Base-by-base conservation (phyloP, 148 eudicot species). In the Diospyros kaki region DNA sequence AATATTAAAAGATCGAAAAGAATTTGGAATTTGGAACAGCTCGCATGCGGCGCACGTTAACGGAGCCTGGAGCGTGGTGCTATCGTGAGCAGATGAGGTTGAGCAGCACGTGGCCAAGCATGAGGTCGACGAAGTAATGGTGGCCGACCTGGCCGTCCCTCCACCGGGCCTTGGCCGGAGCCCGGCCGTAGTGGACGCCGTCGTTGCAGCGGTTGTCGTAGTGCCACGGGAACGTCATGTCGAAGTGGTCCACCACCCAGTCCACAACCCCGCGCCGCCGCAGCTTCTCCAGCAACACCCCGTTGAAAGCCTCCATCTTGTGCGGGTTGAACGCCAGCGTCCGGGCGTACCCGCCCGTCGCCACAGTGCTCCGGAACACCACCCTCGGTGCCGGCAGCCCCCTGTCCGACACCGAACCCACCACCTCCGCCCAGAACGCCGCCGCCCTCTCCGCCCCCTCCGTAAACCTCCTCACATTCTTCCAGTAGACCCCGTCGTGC, bases 151-250 rank as follows among this genome's bases (percentile, higher is more conserved):
- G 71, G 9, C 98, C 99, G 53, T 96, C 99, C 69, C 93, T 81
- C 99, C 99, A 96, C 74, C 54, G 73, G 75, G 61, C 60, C 75
- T 91, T 89, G 8, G 86, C 85, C 11, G 99, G 99, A 77, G 92
- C 94, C 17, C 99, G 86, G 61, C 99, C 99, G 62, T 96, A 96
- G 67, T 96, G 99, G 10, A 96, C 98, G 15, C 99, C 99, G 53
- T 96, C 99, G 17, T 89, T 96, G 80, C 94, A 89, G 76, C 99
- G 83, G 76, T 96, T 96, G 50, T 96, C 98, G 3, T 79, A 96
- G 73, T 96, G 99, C 98, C 99, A 96, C 5, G 92, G 89, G 82
- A 85, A 96, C 0, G 99, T 96, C 98, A 96, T 83, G 64, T 96
- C 99, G 4, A 96, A 96, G 68, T 91, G 87, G 48, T 96, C 99